A percentile compares a stretch with the other conserved stretches of the same genome.
Evolutionary conservation across 2,329 filamentous ascomycete species (phyloP).

Genomic region (Arthroderma uncinatum): DNA sequence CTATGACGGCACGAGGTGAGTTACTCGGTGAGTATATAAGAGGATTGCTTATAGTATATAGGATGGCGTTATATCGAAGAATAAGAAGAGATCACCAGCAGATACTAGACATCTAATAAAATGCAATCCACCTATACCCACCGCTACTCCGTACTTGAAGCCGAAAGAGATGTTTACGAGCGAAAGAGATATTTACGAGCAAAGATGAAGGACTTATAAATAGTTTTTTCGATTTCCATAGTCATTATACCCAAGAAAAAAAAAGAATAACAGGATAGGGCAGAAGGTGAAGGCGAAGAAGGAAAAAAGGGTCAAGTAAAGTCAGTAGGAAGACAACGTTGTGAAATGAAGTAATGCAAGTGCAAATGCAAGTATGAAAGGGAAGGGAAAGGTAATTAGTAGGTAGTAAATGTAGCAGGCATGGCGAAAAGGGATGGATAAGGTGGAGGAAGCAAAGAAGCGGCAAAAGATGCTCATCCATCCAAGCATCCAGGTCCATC

Average conservation of each 20-base stretch:
- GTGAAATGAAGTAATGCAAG: background rate
- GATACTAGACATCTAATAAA: background rate
- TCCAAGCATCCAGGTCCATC: background rate
- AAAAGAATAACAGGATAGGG: background rate
- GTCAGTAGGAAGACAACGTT: background rate
- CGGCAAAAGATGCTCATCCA: background rate
- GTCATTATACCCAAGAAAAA: constrained; percentile 5
- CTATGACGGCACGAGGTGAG: too few relatives aligned
- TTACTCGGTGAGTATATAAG: too few relatives aligned
- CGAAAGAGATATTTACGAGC: too few relatives aligned
- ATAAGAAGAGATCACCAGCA: background rate
- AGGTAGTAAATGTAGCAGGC: background rate
- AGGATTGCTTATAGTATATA: background rate
- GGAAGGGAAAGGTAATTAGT: background rate
- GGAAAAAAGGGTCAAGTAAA: background rate
- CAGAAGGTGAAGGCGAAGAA: background rate
- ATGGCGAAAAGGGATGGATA: background rate
- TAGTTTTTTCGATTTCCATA: constrained; percentile 1
- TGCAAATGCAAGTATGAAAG: background rate
- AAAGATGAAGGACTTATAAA: background rate
- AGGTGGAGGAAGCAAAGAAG: background rate
- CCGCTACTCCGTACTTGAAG: too few relatives aligned
- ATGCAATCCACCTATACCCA: background rate
- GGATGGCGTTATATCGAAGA: background rate
- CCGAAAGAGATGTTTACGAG: too few relatives aligned